Evolutionary conservation across 257 asterid species (phyloP).

Genomic region (Jasminum sambac): DNA sequence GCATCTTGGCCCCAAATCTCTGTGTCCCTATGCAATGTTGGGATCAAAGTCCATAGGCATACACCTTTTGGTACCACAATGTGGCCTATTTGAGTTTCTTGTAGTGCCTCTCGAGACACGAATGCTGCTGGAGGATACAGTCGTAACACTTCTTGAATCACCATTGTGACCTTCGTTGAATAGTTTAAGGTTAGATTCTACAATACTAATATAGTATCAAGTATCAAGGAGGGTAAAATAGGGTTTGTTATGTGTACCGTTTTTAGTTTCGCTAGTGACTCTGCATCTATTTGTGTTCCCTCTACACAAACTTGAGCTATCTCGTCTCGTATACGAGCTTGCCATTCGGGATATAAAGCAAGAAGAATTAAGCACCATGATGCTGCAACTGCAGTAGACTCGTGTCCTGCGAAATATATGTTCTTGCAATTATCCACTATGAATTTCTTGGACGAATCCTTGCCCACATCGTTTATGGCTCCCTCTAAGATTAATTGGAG

Average conservation of each 20-base stretch:
- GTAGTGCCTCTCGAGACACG: slow-evolving; percentile 78
- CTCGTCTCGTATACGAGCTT: slow-evolving; percentile 57
- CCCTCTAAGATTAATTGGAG: slow-evolving; percentile 69
- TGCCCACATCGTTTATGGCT: slow-evolving; percentile 50
- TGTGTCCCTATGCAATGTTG: slow-evolving; percentile 71
- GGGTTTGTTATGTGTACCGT: slow-evolving; percentile 36
- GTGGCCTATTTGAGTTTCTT: slow-evolving; percentile 57
- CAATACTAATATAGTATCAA: not conserved
- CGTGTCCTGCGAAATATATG: slow-evolving; percentile 87
- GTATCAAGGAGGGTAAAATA: not conserved
- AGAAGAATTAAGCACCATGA: slow-evolving; percentile 88
- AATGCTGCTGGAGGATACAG: slow-evolving; percentile 88
- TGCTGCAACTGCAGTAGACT: slow-evolving; percentile 81
- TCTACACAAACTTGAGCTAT: slow-evolving; percentile 34
- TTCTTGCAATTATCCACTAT: slow-evolving; percentile 91
- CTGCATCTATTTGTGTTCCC: slow-evolving; percentile 37
- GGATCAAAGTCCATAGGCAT: slow-evolving; percentile 81
- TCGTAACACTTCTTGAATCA: slow-evolving; percentile 70
- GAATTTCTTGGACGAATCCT: slow-evolving; percentile 57
- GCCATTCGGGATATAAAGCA: slow-evolving; percentile 84
- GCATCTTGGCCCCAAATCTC: slow-evolving; percentile 69
- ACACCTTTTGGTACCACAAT: slow-evolving; percentile 71
- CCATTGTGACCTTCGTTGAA: slow-evolving; percentile 59
- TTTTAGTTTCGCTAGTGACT: slow-evolving; percentile 64
- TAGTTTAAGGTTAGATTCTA: not conserved